Evolutionary conservation across 2,329 filamentous ascomycete species (phyloP).

Genomic region (Stemphylium beticola): DNA sequence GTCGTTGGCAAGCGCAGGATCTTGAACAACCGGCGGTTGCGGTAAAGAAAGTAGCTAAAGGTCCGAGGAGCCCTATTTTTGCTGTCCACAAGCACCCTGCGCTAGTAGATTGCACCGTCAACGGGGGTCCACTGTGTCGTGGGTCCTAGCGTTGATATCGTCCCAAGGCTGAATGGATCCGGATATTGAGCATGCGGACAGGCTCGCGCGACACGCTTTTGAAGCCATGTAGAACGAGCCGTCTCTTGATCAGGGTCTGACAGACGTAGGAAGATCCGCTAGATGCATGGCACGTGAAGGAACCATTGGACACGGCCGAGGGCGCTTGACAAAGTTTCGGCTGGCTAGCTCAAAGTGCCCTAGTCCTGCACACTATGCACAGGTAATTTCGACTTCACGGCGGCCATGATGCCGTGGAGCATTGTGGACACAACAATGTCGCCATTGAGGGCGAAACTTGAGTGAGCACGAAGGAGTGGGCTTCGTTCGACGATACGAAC

Average conservation of each 20-base stretch:
- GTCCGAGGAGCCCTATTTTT: conserved; percentile 9
- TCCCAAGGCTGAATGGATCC: conserved; percentile 10
- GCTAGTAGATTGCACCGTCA: conserved; percentile 12
- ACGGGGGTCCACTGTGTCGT: conserved; percentile 4
- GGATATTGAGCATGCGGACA: conserved; percentile 17
- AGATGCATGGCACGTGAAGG: conserved; percentile 17
- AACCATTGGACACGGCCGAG: conserved; percentile 12
- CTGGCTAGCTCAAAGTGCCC: conserved; percentile 15
- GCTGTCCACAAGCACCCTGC: conserved; percentile 11
- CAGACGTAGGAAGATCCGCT: conserved; percentile 1
- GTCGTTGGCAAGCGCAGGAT: conserved; percentile 1
- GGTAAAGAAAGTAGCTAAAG: background rate
- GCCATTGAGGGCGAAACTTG: conserved; percentile 1
- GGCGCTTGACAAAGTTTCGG: conserved; percentile 14
- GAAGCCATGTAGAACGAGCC: conserved; percentile 11
- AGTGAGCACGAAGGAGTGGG: background rate
- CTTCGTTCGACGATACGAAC: background rate
- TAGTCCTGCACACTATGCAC: conserved; percentile 15
- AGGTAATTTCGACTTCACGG: conserved; percentile 23
- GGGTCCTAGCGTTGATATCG: conserved; percentile 10
- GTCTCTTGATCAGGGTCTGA: conserved; percentile 8
- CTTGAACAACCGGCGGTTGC: conserved; percentile 15
- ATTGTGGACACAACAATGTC: conserved; percentile 4
- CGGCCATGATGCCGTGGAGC: background rate
- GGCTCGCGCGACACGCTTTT: background rate